A percentile compares a stretch with the other conserved stretches of the same genome.
Conservation (phyloP, 345 rosid species). For the Tarenaya hassleriana region DNA sequence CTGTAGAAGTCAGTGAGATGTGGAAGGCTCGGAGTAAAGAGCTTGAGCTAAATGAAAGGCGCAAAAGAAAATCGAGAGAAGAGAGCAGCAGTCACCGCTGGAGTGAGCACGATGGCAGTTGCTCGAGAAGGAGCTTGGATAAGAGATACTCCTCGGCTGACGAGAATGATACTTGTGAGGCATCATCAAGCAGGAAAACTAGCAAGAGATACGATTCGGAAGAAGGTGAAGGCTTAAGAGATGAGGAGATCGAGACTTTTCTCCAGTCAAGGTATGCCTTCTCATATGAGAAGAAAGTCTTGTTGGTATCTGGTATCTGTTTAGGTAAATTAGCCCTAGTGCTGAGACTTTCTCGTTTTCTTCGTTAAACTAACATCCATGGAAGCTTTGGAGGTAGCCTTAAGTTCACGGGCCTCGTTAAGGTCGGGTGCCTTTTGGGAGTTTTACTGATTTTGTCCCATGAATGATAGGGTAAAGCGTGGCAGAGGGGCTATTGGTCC, state of each 20-base stretch:
- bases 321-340: too few species aligned
- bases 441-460: too few species aligned
- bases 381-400: too few species aligned
- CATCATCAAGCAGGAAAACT: slow-evolving; percentile 33
- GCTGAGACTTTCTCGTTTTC: too few species aligned
- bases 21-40: slow-evolving; percentile 76
- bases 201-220: slow-evolving; percentile 25
- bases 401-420: too few species aligned
- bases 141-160: slow-evolving; percentile 28
- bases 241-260: slow-evolving; percentile 69
- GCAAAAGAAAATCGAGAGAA: slow-evolving; percentile 36
- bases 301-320: too few species aligned
- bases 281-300: background rate
- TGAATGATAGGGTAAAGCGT: slow-evolving; percentile 54
- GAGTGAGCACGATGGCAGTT: slow-evolving; percentile 18
- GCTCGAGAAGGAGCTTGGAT: slow-evolving; percentile 26
- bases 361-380: too few species aligned
- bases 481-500: slow-evolving; percentile 90
- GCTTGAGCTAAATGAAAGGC: slow-evolving; percentile 47
- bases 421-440: too few species aligned
- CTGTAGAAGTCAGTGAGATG: slow-evolving; percentile 80
- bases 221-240: slow-evolving; percentile 55
- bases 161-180: slow-evolving; percentile 25
- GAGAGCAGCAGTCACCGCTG: slow-evolving; percentile 28
- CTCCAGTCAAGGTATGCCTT: slow-evolving; percentile 60